Percentiles rank a stretch among this genome's conserved stretches.
These are phyloP conservation scores for Elongisporangium undulatum DNA, from an alignment of 352 stramenopile species.

Conservation along the genomic window DNA sequence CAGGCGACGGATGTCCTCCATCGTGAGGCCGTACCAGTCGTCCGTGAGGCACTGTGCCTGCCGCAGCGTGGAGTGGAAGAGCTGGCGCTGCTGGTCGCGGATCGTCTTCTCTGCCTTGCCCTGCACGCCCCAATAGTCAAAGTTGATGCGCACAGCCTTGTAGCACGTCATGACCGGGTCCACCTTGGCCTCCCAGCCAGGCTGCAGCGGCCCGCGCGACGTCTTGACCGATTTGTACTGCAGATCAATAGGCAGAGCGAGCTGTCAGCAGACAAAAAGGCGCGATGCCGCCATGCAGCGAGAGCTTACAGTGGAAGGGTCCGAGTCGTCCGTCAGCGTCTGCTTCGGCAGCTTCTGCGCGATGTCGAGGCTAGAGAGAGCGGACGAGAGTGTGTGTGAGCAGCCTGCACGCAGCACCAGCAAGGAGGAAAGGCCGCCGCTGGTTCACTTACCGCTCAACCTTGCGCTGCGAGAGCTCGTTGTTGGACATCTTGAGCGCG, in stretches of 20 bases:
- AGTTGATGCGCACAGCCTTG: slow-evolving; percentile 85
- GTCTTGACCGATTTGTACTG: slow-evolving; percentile 76
- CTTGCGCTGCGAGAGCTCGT: slow-evolving; percentile 70
- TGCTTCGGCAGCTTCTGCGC: slow-evolving; percentile 73
- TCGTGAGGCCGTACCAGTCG: slow-evolving; percentile 79
- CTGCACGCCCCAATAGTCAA: slow-evolving; percentile 86
- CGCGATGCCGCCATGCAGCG: slow-evolving; percentile 3
- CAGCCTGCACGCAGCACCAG: not conserved
- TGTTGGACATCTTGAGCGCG: slow-evolving; percentile 54
- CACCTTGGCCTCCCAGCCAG: slow-evolving; percentile 65
- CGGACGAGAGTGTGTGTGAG: not conserved
- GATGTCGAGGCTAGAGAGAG: slow-evolving; percentile 59
- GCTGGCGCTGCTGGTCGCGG: slow-evolving; percentile 75
- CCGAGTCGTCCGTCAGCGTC: slow-evolving; percentile 63
- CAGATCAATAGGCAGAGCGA: not conserved
- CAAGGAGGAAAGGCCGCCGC: no score
- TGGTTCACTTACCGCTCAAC: slow-evolving; percentile 68
- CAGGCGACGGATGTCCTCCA: slow-evolving; percentile 81
- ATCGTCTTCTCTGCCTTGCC: slow-evolving; percentile 80
- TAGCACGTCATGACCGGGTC: slow-evolving; percentile 84
- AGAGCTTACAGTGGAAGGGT: slow-evolving; percentile 43
- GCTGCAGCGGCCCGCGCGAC: slow-evolving; percentile 54
- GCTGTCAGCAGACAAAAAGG: not conserved
- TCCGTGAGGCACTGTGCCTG: slow-evolving; percentile 77
- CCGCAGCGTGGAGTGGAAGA: slow-evolving; percentile 72